A percentile compares a stretch with the other conserved stretches of the same genome.
Conservation (phyloP, 306 rosid species). For the Lagenaria siceraria region DNA sequence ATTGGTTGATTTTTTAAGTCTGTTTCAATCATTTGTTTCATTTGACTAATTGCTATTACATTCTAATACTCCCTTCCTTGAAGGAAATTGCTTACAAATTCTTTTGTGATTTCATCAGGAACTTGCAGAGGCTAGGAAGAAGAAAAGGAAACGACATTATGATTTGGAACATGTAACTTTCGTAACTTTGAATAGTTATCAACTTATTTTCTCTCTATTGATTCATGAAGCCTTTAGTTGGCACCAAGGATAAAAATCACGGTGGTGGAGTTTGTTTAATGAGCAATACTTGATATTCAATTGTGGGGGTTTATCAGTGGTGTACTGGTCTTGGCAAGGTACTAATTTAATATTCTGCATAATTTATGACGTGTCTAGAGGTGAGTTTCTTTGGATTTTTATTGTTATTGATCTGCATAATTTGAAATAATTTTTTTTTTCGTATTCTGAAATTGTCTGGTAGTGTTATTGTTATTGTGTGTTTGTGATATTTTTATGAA, state of each 20-base stretch:
- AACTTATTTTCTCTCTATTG: neutral
- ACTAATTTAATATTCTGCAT: no score
- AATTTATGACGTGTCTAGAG: no score
- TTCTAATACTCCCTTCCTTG: neutral
- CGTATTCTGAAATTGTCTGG: no score
- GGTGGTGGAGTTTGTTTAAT: no score
- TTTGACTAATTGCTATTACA: neutral
- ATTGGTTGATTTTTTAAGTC: neutral
- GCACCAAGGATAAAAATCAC: neutral
- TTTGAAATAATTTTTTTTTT: no score
- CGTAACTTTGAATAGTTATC: neutral
- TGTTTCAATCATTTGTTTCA: neutral
- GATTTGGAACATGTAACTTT: slow-evolving; percentile 59
- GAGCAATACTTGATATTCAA: no score
- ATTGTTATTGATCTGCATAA: no score
- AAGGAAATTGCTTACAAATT: neutral
- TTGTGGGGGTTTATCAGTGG: no score
- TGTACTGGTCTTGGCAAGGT: no score
- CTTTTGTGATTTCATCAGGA: slow-evolving; percentile 37
- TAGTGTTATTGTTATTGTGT: no score
- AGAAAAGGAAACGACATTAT: slow-evolving; percentile 71
- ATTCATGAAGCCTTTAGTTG: neutral
- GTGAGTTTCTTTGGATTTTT: no score
- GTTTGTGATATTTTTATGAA: no score
- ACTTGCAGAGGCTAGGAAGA: slow-evolving; percentile 73